Evolutionary conservation across 176 grass and related monocot genomes (phyloP), one percentile per base, ranked within the genome.

Genomic region (Pontederia crassipes): DNA sequence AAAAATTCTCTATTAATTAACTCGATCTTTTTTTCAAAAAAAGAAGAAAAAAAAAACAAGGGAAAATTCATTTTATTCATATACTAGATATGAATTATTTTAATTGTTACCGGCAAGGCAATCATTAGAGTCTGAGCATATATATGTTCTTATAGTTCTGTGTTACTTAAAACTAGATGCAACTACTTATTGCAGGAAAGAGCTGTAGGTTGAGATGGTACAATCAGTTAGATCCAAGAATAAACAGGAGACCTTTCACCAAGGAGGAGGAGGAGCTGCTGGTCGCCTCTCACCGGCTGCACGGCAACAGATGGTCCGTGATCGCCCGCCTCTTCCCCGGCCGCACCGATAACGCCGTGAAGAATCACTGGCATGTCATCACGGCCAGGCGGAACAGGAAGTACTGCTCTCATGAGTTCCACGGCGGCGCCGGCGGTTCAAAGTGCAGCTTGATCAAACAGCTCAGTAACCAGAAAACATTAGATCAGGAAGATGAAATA

Each of bases 321-420:
- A 95, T 95, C 72, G 85, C 90, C 2, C 72, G 85, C 68, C 74
- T 95, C 45, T 95, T 95, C 75, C 90, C 90, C 1, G 90, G 90
- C 8, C 85, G 90, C 48, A 95, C 90, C 1, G 90, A 95, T 72
- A 95, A 95, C 80, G 89, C 89, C 15, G 89, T 95, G 17, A 95
- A 95, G 80, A 95, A 95, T 65, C 89, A 95, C 75, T 95, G 89
- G 89, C 89, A 95, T 80, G 89, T 95, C 57, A 89, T 95, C 79
- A 89, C 86, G 89, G 89, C 89, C 29, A 69, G 89, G 24, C 72
- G 76, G 48, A 83, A 77, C 68, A 74, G 89, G 65, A 82, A 95
- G 76, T 68, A 69, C 46, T 79, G 76, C 52, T 29, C 32, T 40
- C 32, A 24, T 1, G 20, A 40, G 32, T 40, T 65, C 11, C 61